A percentile compares a stretch with the other conserved stretches of the same genome.
Conservation (phyloP, 2,329 filamentous ascomycete species). For the Lithohypha guttulata region DNA sequence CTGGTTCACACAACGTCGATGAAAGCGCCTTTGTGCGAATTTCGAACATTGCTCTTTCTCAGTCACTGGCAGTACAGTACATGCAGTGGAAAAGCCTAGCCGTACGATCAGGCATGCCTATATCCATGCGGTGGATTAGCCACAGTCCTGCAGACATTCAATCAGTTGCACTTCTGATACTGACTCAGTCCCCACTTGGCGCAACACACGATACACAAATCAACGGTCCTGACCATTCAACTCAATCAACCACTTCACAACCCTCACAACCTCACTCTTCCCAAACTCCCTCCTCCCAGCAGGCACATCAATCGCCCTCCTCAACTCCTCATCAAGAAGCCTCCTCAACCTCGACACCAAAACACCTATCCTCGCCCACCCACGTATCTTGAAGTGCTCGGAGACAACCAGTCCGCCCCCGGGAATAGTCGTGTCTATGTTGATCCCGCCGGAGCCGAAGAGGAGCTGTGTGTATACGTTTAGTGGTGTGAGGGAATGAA, state of each 20-base stretch:
- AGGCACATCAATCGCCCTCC: slow-evolving; percentile 68
- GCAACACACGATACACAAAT: slow-evolving; percentile 1
- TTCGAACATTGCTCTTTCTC: too few species aligned
- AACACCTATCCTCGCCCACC: slow-evolving; percentile 92
- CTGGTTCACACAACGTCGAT: too few species aligned
- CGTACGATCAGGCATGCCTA: too few species aligned
- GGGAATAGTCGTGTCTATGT: slow-evolving; percentile 60
- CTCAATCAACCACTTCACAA: slow-evolving; percentile 74
- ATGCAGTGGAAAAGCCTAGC: too few species aligned
- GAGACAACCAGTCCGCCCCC: slow-evolving; percentile 83
- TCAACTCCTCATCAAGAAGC: slow-evolving; percentile 78
- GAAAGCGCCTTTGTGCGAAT: too few species aligned
- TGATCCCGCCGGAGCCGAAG: slow-evolving; percentile 63
- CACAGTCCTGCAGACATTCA: too few species aligned
- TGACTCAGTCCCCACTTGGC: too few species aligned
- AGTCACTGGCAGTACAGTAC: too few species aligned
- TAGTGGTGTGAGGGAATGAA: slow-evolving; percentile 84
- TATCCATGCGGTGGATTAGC: too few species aligned
- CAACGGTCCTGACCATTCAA: slow-evolving; percentile 69
- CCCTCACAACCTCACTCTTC: slow-evolving; percentile 56
- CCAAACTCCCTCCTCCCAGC: slow-evolving; percentile 39
- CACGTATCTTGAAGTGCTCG: slow-evolving; percentile 74
- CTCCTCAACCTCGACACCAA: slow-evolving; percentile 70
- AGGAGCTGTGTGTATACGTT: slow-evolving; percentile 81
- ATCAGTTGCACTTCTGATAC: too few species aligned